These are phyloP conservation scores for Astrephomene gubernaculifera DNA, from an alignment of 139 green algal genomes.

Conservation along the genomic window DNA sequence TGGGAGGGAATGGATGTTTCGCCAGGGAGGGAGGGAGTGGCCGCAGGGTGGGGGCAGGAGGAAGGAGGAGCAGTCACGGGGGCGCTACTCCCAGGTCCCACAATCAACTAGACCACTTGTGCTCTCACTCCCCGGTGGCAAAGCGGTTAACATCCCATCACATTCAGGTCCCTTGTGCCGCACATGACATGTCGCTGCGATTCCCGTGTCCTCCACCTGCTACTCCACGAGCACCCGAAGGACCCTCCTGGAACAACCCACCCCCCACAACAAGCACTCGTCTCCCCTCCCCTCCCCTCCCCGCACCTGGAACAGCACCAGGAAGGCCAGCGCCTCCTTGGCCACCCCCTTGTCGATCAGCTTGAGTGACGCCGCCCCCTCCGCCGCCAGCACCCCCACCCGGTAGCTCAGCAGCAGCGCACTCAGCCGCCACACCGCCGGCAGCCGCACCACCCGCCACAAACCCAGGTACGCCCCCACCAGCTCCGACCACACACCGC, in stretches of 20 bases:
- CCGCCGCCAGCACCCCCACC: constrained; percentile 80
- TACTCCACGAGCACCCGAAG: no score
- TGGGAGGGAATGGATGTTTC: no score
- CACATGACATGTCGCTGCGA: no score
- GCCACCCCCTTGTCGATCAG: constrained; percentile 91
- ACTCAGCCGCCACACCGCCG: constrained; percentile 74
- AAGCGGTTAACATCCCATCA: no score
- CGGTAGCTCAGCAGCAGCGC: constrained; percentile 81
- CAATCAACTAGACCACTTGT: no score
- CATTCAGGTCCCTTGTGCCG: no score
- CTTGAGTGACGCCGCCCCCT: constrained; percentile 84
- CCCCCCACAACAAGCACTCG: no score
- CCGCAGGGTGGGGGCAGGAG: neutral
- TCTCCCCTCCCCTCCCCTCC: neutral
- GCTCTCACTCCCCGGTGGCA: no score
- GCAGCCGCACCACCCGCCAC: constrained; percentile 72
- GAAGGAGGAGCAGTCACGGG: no score
- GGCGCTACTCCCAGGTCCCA: no score
- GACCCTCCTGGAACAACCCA: no score
- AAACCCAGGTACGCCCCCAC: constrained; percentile 59
- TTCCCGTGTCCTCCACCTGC: no score
- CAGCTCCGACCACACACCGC: constrained; percentile 41
- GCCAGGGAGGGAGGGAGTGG: neutral
- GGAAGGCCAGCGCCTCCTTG: constrained; percentile 84
- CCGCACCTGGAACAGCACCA: constrained; percentile 82